Evolutionary conservation across 2,329 filamentous ascomycete genomes (phyloP), one percentile per base, ranked within the genome.

Genomic region (Xylariaceae sp.): DNA sequence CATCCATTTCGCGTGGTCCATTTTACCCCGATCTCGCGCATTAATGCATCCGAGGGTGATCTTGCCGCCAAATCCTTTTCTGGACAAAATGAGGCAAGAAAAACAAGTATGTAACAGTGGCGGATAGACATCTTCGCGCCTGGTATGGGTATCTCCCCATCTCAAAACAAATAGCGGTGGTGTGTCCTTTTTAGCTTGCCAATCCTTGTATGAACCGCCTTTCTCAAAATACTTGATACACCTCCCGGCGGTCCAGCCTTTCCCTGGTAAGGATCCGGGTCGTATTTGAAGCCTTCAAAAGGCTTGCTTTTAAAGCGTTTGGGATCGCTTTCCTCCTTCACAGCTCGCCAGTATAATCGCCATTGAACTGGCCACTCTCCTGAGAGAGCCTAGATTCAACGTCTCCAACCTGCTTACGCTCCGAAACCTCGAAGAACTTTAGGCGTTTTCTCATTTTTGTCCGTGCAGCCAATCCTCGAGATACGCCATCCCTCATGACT

Each of bases 401-500:
- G 67, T 96, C 89, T 48, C 88, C 89, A 40, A 95, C 89, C 67
- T 96, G 89, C 63, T 85, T 84, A 50, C 89, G 74, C 67, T 90
- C 87, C 43, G 85, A 86, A 43, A 96, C 74, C 65, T 95, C 89
- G 47, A 78, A 67, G 50, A 70, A 74, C 54, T 76, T 80, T 51
- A 86, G 74, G 56, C 81, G 83, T 59, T 88, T 80, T 57, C 83
- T 78, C 65, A 66, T 66, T 55, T 66, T 70, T 53, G 62, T 79
- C 59, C 70, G 70, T 54, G 72, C 61, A 59, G 78, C 71, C 78
- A 83, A 74, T 82, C 78, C 80, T 80, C 72, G 79, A 65, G 73
- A 67, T 58, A 64, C 59, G 57, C 75, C 76, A 66, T 81, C 83
- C 77, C 84, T 88, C 83, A 81, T 88, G 84, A 87, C 84, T 74